These are phyloP conservation scores for Ocimum tenuiflorum DNA, from an alignment of 257 asterid species.

Conservation along the genomic window DNA sequence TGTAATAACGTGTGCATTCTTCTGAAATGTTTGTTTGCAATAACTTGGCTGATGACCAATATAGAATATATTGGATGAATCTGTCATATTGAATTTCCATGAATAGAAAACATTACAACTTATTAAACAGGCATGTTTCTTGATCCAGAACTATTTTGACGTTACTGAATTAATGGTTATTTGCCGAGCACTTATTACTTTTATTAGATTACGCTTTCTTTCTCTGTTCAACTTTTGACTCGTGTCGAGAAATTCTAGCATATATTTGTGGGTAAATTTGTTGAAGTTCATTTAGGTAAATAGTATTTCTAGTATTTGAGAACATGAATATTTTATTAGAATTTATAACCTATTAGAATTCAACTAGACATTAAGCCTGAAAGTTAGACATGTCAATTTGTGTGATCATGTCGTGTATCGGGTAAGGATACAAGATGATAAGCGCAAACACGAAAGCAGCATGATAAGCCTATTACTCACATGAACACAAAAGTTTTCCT, in stretches of 20 bases:
- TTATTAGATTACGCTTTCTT: neutral
- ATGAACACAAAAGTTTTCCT: neutral
- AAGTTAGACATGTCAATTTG: constrained; percentile 5
- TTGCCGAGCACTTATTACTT: neutral
- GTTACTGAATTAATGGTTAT: neutral
- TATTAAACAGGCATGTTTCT: neutral
- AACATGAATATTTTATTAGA: neutral
- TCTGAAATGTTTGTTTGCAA: constrained; percentile 2
- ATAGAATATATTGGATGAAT: neutral
- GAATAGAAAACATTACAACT: neutral
- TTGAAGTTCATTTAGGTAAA: constrained; percentile 3
- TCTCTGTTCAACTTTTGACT: neutral
- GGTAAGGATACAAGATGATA: neutral
- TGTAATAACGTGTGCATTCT: neutral
- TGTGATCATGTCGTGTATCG: neutral
- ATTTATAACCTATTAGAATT: neutral
- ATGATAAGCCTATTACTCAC: neutral
- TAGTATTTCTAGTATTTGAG: neutral
- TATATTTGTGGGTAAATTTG: neutral
- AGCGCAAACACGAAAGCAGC: neutral
- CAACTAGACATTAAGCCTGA: neutral
- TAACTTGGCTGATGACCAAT: neutral
- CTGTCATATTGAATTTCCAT: neutral
- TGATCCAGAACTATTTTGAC: neutral
- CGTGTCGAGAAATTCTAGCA: neutral